Percentiles rank a stretch among this genome's conserved stretches.
phyloP scores from a whole-genome alignment of 768 basidiomycete species.

The Boletus rufocinnamomeus region DNA sequence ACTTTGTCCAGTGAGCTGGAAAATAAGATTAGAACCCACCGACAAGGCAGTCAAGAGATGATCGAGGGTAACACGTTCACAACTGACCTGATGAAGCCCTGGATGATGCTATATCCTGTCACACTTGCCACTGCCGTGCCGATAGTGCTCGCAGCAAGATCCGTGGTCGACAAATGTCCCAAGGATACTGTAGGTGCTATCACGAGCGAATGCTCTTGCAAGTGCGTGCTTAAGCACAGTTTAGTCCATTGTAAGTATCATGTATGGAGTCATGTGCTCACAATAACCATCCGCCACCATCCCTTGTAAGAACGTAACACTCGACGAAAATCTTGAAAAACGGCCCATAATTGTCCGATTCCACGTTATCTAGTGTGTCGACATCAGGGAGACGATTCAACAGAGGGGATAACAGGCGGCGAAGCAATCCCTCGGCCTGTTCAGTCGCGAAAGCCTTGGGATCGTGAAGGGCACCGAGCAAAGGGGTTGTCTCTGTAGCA shows the following conservation, averaged over 20 bases:
- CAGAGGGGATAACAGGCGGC: slow-evolving; percentile 17
- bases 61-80: slow-evolving; percentile 11
- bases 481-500: slow-evolving; percentile 28
- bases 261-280: slow-evolving; percentile 3
- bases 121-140: slow-evolving; percentile 43
- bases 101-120: slow-evolving; percentile 40
- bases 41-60: neutral
- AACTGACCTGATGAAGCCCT: slow-evolving; percentile 40
- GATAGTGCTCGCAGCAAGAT: slow-evolving; percentile 52
- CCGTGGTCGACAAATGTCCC: slow-evolving; percentile 55
- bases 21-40: slow-evolving; percentile 13
- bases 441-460: slow-evolving; percentile 23
- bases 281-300: slow-evolving; percentile 27
- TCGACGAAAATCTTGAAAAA: slow-evolving; percentile 19
- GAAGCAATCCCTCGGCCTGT: slow-evolving; percentile 21
- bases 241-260: neutral
- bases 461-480: slow-evolving; percentile 26
- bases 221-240: slow-evolving; percentile 12
- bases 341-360: slow-evolving; percentile 5
- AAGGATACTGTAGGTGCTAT: slow-evolving; percentile 39
- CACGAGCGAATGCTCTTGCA: slow-evolving; percentile 29
- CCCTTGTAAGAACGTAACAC: slow-evolving; percentile 25
- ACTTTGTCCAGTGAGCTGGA: slow-evolving; percentile 25
- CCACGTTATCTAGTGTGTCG: slow-evolving; percentile 20
- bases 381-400: slow-evolving; percentile 20